phyloP scores from a whole-genome alignment of 352 stramenopile genomes.

The Phytophthora ramorum region DNA sequence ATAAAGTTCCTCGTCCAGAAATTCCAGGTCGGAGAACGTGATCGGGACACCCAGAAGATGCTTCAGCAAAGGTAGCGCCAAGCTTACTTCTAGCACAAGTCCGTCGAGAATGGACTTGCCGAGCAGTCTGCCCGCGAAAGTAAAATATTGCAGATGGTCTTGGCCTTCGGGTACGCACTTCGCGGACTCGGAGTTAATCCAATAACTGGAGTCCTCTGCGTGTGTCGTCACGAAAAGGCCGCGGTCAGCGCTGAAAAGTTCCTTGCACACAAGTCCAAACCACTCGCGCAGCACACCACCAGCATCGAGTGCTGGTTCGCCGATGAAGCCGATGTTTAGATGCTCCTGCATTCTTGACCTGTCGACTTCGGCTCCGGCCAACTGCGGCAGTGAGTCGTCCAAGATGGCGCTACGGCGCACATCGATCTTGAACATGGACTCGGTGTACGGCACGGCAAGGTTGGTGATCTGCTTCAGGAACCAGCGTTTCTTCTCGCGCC shows the following conservation, averaged over 20 bases:
- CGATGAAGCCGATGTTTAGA: constrained; percentile 78
- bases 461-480: constrained; percentile 73
- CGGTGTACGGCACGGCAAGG: constrained; percentile 64
- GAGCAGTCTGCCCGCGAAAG: constrained; percentile 94
- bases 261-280: constrained; percentile 75
- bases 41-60: constrained; percentile 86
- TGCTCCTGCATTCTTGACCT: constrained; percentile 58
- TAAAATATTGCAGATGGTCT: constrained; percentile 94
- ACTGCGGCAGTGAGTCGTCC: constrained; percentile 66
- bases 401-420: constrained; percentile 65
- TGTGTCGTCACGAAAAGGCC: constrained; percentile 80
- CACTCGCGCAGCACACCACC: constrained; percentile 85
- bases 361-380: constrained; percentile 42
- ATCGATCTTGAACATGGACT: constrained; percentile 67
- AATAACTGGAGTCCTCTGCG: constrained; percentile 82
- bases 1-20: constrained; percentile 83
- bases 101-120: constrained; percentile 98
- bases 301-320: constrained; percentile 76
- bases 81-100: constrained; percentile 96
- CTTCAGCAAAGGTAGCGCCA: constrained; percentile 91
- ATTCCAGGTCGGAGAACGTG: constrained; percentile 88
- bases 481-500: constrained; percentile 79
- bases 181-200: constrained; percentile 73
- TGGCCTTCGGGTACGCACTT: constrained; percentile 46
- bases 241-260: constrained; percentile 76